Evolutionary conservation across 2,329 filamentous ascomycete species (phyloP), one percentile per base, ranked within the genome.

Genomic region (Trematosphaeria pertusa): DNA sequence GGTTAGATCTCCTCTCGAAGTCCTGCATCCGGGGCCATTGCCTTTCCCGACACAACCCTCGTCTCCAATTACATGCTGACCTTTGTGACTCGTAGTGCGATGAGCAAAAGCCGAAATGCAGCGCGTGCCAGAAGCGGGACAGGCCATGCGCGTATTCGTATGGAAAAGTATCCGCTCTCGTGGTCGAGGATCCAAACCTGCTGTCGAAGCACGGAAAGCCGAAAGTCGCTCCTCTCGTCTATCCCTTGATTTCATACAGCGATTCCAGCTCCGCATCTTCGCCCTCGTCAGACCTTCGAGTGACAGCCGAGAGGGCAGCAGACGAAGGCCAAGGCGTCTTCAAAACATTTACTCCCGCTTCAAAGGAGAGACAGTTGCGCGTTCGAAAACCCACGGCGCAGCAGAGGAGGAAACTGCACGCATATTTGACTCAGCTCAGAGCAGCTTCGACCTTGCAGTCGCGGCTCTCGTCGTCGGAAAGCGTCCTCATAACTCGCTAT

Each of bases 201-300:
- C 41, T 66, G 33, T 64, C 62, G 7, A 67, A 65, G 40, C 56
- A 67, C 28, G 64, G 63, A 14, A 64, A 56, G 45, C 53, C 59
- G 0, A 64, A 42, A 11, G 36, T 48, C 10, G 37, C 53, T 3
- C 52, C 54, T 7, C 8, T 56, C 1, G 21, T 62, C 1, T 58
- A 62, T 36, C 35, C 54, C 0, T 24, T 65, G 4, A 37, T 36
- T 1, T 34, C 50, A 10, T 31, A 35, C 1, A 42, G 48, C 3
- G 43, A 43, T 3, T 30, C 10, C 0, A 21, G n/a, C 2, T 8
- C 18, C 7, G 43, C 52, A 10, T 39, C 48, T 12, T 49, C 46
- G 9, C 18, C 54, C 11, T 46, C 54, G 2, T 46, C 47, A 12
- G 24, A 17, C 10, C 28, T 64, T 2, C 61, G 48, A 14, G 30